A percentile compares a stretch with the other conserved stretches of the same genome.
phyloP scores from a whole-genome alignment of 768 basidiomycete species.

The Collybiopsis confluens region DNA sequence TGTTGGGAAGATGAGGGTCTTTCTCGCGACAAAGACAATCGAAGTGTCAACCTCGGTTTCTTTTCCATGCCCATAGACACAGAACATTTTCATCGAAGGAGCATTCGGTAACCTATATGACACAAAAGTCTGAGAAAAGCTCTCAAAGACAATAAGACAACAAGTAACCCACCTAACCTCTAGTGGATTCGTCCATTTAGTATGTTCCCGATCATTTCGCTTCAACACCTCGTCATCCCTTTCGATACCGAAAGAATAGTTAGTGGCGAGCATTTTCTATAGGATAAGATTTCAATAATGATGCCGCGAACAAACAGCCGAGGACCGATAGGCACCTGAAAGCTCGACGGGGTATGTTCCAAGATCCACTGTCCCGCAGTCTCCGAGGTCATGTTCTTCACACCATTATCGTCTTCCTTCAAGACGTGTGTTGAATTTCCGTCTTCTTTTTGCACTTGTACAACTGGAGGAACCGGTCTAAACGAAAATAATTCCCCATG shows the following conservation, averaged over 20 bases:
- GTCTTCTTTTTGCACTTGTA: conserved; percentile 15
- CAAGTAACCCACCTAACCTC: conserved; percentile 58
- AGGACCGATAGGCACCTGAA: conserved; percentile 57
- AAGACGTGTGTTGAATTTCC: conserved; percentile 12
- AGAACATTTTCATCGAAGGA: conserved; percentile 88
- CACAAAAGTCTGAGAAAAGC: not conserved
- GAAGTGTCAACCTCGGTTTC: conserved; percentile 69
- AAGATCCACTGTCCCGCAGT: conserved; percentile 78
- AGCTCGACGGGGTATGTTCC: conserved; percentile 75
- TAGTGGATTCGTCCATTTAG: conserved; percentile 91
- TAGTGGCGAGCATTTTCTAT: conserved; percentile 75
- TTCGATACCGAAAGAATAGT: conserved; percentile 91
- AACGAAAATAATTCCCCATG: conserved; percentile 87
- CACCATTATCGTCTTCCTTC: not conserved
- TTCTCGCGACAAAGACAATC: not conserved
- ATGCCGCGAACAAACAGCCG: no score
- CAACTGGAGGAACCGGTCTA: conserved; percentile 30
- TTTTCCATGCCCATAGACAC: conserved; percentile 93
- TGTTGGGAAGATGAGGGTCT: not conserved
- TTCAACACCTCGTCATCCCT: conserved; percentile 59
- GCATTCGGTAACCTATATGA: conserved; percentile 71
- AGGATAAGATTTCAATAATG: no score
- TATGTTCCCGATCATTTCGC: conserved; percentile 66
- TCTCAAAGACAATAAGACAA: not conserved
- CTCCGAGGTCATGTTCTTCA: conserved; percentile 70